Percentiles rank a stretch among this genome's conserved stretches.
phyloP scores from a whole-genome alignment of 768 basidiomycete species.

The Exsudoporus frostii region DNA sequence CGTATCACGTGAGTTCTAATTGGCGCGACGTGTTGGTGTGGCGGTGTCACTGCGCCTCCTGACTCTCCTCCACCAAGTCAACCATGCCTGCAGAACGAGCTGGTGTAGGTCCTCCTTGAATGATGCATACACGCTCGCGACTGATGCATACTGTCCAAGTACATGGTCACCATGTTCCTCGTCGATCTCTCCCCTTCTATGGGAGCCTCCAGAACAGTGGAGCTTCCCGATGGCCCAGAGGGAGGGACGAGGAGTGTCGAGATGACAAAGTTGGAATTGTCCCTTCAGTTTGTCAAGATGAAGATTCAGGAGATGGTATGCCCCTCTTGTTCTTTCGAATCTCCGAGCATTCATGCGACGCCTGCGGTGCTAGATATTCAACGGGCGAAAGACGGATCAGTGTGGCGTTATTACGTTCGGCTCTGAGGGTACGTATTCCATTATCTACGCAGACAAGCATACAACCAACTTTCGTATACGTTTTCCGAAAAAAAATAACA shows the following conservation, averaged over 20 bases:
- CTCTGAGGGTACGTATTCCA: conserved; percentile 53
- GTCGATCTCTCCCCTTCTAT: conserved; percentile 87
- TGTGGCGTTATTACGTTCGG: conserved; percentile 89
- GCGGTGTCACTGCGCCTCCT: conserved; percentile 15
- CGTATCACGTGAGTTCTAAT: conserved; percentile 33
- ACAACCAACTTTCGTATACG: neutral
- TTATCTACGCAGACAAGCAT: neutral
- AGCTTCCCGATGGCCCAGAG: conserved; percentile 49
- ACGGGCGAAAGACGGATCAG: conserved; percentile 89
- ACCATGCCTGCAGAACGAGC: conserved; percentile 76
- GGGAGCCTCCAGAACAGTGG: conserved; percentile 59
- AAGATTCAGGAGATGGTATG: conserved; percentile 89
- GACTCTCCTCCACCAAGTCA: conserved; percentile 20
- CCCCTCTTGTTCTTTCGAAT: neutral
- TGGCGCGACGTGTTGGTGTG: conserved; percentile 25
- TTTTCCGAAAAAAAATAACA: neutral
- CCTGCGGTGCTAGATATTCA: conserved; percentile 62
- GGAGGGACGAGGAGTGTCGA: conserved; percentile 51
- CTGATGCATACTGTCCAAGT: conserved; percentile 43
- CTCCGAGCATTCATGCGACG: neutral
- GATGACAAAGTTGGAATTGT: conserved; percentile 78
- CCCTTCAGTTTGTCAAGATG: conserved; percentile 82
- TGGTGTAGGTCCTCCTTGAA: conserved; percentile 49
- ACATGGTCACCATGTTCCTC: conserved; percentile 85
- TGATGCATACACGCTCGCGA: neutral